These are phyloP conservation scores for Ceratobasidium sp. DNA, from an alignment of 1,284 basidiomycete genomes.

Conservation along the genomic window DNA sequence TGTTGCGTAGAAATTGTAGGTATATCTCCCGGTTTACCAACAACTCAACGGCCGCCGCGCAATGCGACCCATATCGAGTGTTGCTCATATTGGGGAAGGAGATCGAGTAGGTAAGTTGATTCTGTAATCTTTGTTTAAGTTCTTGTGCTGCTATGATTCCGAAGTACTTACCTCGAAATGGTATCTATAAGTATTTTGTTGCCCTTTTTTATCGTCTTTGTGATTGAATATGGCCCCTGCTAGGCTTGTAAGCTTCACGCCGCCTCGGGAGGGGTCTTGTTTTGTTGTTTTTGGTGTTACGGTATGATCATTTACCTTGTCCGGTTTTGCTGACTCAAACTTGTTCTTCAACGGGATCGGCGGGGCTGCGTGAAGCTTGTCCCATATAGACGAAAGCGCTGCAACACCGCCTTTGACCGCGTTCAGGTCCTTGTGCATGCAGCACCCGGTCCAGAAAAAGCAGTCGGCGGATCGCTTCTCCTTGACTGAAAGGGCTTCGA, in stretches of 20 bases:
- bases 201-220: slow-evolving; percentile 58
- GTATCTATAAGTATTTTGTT: slow-evolving; percentile 51
- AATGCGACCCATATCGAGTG: slow-evolving; percentile 34
- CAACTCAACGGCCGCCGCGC: slow-evolving; percentile 37
- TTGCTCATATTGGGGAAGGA: slow-evolving; percentile 36
- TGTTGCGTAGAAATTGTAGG: background rate
- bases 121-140: too few relatives aligned
- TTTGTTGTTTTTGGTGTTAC: background rate
- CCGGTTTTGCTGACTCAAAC: slow-evolving; percentile 41
- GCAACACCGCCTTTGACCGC: slow-evolving; percentile 56
- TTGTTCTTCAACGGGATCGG: slow-evolving; percentile 55
- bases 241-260: slow-evolving; percentile 54
- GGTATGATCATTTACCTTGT: slow-evolving; percentile 53
- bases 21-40: slow-evolving; percentile 1
- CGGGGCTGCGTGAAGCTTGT: slow-evolving; percentile 35
- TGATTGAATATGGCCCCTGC: slow-evolving; percentile 56
- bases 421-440: slow-evolving; percentile 63
- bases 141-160: background rate
- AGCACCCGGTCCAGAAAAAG: slow-evolving; percentile 57
- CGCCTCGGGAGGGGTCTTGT: slow-evolving; percentile 50
- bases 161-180: slow-evolving; percentile 49
- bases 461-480: background rate
- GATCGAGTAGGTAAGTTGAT: background rate
- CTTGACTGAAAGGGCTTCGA: background rate
- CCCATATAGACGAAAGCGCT: slow-evolving; percentile 53